Evolutionary conservation across 805 yeast genomes (phyloP).

Genomic region (Saccharomycopsis selenospora): DNA sequence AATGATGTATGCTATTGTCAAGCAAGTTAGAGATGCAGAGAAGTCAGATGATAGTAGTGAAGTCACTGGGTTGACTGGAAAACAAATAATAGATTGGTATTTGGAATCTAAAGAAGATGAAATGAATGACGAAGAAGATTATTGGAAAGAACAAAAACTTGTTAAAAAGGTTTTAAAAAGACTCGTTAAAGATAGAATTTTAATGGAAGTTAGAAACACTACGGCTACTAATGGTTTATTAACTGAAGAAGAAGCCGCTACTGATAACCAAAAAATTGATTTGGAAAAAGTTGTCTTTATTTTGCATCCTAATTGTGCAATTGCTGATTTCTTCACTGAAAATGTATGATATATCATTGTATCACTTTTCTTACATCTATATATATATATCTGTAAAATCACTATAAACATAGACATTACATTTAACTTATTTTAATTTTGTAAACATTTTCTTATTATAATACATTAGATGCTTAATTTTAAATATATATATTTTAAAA

Average conservation of each 20-base stretch:
- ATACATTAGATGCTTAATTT: too few species aligned
- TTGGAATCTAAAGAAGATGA: constrained; percentile 65
- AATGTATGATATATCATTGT: too few species aligned
- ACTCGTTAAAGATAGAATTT: constrained; percentile 74
- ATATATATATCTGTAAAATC: too few species aligned
- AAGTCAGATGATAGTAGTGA: constrained; percentile 34
- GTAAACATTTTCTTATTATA: too few species aligned
- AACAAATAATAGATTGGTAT: constrained; percentile 74
- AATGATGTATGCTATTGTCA: constrained; percentile 74
- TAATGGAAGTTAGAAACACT: constrained; percentile 54
- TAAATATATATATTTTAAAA: too few species aligned
- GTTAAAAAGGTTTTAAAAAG: constrained; percentile 76
- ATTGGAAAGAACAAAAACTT: constrained; percentile 59
- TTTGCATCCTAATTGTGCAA: constrained; percentile 78
- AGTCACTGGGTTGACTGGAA: constrained; percentile 51
- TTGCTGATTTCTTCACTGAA: constrained; percentile 42
- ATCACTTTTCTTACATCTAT: too few species aligned
- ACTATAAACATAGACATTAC: too few species aligned
- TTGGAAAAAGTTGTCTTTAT: constrained; percentile 38
- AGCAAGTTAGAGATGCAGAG: constrained; percentile 53
- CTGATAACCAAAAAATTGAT: constrained; percentile 24
- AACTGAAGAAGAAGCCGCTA: constrained; percentile 29
- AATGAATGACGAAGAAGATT: constrained; percentile 61
- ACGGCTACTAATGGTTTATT: constrained; percentile 36
- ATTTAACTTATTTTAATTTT: too few species aligned